Percentiles rank a stretch among this genome's conserved stretches.
Conservation (phyloP, 2,329 filamentous ascomycete genomes). For the Pseudopyrenochaeta lycopersici region DNA sequence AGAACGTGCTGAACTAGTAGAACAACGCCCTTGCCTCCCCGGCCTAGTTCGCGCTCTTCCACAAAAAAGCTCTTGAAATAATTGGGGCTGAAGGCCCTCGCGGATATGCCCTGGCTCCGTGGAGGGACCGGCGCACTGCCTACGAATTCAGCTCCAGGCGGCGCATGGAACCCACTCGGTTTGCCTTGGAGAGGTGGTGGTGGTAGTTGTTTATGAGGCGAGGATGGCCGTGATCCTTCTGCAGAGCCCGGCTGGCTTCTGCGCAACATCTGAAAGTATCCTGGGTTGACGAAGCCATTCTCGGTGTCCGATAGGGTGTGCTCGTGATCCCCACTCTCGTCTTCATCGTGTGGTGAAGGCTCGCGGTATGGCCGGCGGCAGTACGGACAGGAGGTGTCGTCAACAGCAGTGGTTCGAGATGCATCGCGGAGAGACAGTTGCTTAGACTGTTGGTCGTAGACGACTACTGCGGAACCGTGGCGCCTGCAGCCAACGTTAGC, state of each 20-base stretch:
- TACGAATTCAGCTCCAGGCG: conserved; percentile 61
- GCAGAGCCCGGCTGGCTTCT: conserved; percentile 63
- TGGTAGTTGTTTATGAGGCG: conserved; percentile 58
- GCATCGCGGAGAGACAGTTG: conserved; percentile 82
- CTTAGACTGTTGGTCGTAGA: conserved; percentile 85
- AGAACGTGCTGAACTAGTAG: conserved; percentile 92
- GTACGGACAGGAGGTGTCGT: conserved; percentile 81
- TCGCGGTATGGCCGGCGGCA: conserved; percentile 78
- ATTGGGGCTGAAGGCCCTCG: conserved; percentile 86
- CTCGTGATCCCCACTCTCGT: conserved; percentile 44
- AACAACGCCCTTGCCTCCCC: conserved; percentile 94
- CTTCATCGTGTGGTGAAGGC: conserved; percentile 44
- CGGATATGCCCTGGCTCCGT: conserved; percentile 74
- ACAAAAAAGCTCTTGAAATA: conserved; percentile 96
- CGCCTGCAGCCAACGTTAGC: conserved; percentile 66
- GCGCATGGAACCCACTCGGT: conserved; percentile 46
- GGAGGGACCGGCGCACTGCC: conserved; percentile 54
- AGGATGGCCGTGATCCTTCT: conserved; percentile 57
- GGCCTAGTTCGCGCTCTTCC: conserved; percentile 84
- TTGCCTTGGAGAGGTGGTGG: conserved; percentile 38
- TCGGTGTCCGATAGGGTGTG: conserved; percentile 49
- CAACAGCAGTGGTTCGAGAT: conserved; percentile 61
- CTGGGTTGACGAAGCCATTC: conserved; percentile 82
- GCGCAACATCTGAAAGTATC: conserved; percentile 94
- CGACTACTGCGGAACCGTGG: conserved; percentile 89